Percentiles rank a stretch among this genome's conserved stretches.
phyloP scores from a whole-genome alignment of 352 stramenopile species.

The Phytophthora meadii region DNA sequence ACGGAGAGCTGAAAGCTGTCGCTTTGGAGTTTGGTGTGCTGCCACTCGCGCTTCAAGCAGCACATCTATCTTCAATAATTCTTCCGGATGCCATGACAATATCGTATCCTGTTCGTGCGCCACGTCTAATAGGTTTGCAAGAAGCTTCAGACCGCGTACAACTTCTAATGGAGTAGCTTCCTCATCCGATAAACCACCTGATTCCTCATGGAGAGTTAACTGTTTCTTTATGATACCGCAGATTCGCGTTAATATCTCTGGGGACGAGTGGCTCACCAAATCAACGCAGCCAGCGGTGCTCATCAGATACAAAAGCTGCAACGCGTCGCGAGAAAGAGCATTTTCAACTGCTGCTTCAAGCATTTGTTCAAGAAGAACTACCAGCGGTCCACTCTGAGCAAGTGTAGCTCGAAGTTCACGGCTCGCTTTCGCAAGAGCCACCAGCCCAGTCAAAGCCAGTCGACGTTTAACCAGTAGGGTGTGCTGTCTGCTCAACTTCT shows the following conservation, averaged over 20 bases:
- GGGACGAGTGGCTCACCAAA: constrained; percentile 19
- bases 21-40: constrained; percentile 49
- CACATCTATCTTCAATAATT: constrained; percentile 33
- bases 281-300: constrained; percentile 25
- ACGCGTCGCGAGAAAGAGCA: constrained; percentile 26
- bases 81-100: constrained; percentile 37
- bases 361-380: constrained; percentile 41
- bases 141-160: constrained; percentile 47
- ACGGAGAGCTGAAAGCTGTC: constrained; percentile 52
- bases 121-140: constrained; percentile 55
- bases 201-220: constrained; percentile 5
- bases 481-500: constrained; percentile 7
- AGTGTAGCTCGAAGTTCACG: constrained; percentile 41
- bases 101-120: constrained; percentile 26
- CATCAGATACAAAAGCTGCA: constrained; percentile 36
- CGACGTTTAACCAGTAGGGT: constrained; percentile 20
- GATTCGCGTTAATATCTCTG: constrained; percentile 22
- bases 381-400: constrained; percentile 30
- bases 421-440: constrained; percentile 46
- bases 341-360: constrained; percentile 8
- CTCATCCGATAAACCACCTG: constrained; percentile 13
- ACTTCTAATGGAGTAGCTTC: constrained; percentile 20
- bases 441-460: constrained; percentile 43
- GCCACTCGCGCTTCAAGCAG: constrained; percentile 39
- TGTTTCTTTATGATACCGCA: constrained; percentile 11